These are phyloP conservation scores for Sophora flavescens DNA, from an alignment of 306 rosid genomes.

Conservation along the genomic window DNA sequence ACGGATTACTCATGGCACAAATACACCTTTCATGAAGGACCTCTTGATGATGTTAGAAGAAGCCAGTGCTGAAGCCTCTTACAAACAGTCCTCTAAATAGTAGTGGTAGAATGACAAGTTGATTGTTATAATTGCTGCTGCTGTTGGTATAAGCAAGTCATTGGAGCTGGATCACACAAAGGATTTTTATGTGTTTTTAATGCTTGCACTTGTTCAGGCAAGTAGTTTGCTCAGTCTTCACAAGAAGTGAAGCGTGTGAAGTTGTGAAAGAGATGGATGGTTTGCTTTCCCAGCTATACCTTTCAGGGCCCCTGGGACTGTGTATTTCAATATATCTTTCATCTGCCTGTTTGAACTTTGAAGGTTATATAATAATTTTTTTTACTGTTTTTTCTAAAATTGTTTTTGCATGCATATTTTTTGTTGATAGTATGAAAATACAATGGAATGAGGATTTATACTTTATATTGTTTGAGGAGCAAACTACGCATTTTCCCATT, in stretches of 20 bases:
- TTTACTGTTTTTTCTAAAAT: not conserved
- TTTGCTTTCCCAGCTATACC: not conserved
- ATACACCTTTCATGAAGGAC: conserved; percentile 74
- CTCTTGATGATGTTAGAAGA: conserved; percentile 80
- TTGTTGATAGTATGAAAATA: not conserved
- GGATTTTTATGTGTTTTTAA: conserved; percentile 24
- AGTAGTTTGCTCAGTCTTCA: not conserved
- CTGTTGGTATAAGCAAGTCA: conserved; percentile 10
- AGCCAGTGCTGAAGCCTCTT: conserved; percentile 87
- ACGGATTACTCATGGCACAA: conserved; percentile 84
- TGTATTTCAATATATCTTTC: not conserved
- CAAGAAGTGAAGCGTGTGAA: not conserved
- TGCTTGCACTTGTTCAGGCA: conserved; percentile 2
- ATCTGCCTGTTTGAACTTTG: not conserved
- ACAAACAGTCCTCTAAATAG: conserved; percentile 56
- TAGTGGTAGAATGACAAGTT: conserved; percentile 40
- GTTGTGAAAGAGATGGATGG: not conserved
- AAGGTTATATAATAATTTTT: conserved; percentile 3
- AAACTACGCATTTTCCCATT: no score
- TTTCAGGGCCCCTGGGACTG: not conserved
- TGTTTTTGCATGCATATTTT: not conserved
- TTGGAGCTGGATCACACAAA: not conserved
- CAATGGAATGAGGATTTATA: no score
- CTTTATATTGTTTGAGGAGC: no score
- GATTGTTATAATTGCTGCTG: not conserved